Evolutionary conservation across 768 basidiomycete genomes (phyloP), one percentile per base, ranked within the genome.

Genomic region (Boletus vermiculosoides): DNA sequence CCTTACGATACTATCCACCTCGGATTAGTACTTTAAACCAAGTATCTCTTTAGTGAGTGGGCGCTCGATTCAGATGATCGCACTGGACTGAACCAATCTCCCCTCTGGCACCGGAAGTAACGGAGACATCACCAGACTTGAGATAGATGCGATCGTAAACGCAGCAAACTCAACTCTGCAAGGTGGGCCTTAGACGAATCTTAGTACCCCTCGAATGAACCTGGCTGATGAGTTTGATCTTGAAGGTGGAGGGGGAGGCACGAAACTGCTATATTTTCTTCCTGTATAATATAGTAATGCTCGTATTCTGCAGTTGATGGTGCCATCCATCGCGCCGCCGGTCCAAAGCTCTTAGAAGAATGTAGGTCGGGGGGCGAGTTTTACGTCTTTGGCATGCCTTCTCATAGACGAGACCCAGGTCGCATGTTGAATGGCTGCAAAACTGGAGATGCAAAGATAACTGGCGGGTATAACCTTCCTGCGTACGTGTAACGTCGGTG

Each of bases 211-310:
- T 39, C n/a, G 42, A 30, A 22, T 20, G 34, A 30, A 30, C 8
- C n/a, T 39, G 34, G 8, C n/a, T 44, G n/a, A 55, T 28, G n/a
- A 16, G 4, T 15, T 11, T 18, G 11, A 49, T 28, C 36, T 44
- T 41, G n/a, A 57, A 90, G 90, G 89, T 37, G 90, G 91, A 5
- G 87, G 88, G 0, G 91, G 90, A 72, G 86, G 88, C 88, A 62
- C 59, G 80, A 70, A 45, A 28, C 6, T 23, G 5, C 4, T 8
- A 8, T 42, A 1, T 30, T 11, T 56, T 51, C 2, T 23, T 34
- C 25, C 16, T 7, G 8, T 28, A 15, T 4, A 22, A 8, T 12
- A 31, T 11, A 34, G 25, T 9, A 31, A 52, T 25, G 31, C 33
- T 56, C 36, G 18, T 54, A 36, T 50, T 50, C 37, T 25, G 47